These are phyloP conservation scores for Tolypocladium endophyticum DNA, from an alignment of 2,329 filamentous ascomycete genomes.

Conservation along the genomic window DNA sequence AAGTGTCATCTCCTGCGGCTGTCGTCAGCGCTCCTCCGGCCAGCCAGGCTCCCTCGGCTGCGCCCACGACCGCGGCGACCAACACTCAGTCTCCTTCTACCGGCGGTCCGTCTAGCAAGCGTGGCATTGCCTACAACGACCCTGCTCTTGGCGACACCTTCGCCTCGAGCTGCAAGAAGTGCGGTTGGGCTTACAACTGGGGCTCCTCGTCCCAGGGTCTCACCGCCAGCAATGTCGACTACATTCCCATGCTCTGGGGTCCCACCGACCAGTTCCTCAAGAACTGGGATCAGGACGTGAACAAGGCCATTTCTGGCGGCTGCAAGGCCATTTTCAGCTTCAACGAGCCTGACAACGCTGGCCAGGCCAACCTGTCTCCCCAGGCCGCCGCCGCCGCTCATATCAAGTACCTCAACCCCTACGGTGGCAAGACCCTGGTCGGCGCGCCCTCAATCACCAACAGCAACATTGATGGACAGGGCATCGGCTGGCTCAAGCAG, in stretches of 20 bases:
- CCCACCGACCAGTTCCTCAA: constrained; percentile 28
- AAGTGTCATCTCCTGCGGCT: background rate
- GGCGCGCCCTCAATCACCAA: constrained; percentile 53
- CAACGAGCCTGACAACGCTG: constrained; percentile 58
- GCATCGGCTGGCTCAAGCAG: constrained; percentile 43
- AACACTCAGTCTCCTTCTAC: background rate
- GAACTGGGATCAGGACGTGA: constrained; percentile 40
- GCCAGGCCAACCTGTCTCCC: constrained; percentile 50
- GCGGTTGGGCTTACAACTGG: constrained; percentile 63
- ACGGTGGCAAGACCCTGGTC: constrained; percentile 40
- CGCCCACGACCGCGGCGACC: background rate
- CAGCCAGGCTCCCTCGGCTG: background rate
- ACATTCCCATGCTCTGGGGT: constrained; percentile 59
- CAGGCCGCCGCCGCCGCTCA: constrained; percentile 40
- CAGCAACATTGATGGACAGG: constrained; percentile 36
- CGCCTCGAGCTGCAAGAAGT: constrained; percentile 24
- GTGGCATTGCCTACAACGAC: constrained; percentile 60
- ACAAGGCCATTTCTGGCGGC: constrained; percentile 41
- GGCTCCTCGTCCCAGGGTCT: constrained; percentile 33
- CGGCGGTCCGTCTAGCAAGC: constrained; percentile 33
- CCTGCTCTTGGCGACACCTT: constrained; percentile 42
- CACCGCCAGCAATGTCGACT: constrained; percentile 37
- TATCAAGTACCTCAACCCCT: constrained; percentile 44
- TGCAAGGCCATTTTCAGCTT: constrained; percentile 51
- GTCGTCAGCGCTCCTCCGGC: background rate